phyloP scores from a whole-genome alignment of 208 protist genomes.

The Crithidia fasciculata region DNA sequence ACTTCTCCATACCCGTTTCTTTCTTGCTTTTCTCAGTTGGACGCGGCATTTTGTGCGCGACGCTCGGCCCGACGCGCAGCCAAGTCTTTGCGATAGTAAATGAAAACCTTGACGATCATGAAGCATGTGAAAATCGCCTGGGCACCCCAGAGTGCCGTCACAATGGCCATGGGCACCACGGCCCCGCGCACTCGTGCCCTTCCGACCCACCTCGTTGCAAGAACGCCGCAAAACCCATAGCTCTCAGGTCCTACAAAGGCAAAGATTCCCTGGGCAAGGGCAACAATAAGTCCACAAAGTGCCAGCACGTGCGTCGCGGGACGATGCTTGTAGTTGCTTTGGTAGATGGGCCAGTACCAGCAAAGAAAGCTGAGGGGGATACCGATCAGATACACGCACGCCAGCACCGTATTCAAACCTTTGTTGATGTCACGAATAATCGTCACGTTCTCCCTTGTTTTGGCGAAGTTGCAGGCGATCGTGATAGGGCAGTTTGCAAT shows the following conservation, averaged over 20 bases:
- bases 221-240: conserved; percentile 61
- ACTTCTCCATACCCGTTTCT: too few relatives aligned
- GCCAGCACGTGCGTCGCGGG: conserved; percentile 57
- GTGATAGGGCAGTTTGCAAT: conserved; percentile 55
- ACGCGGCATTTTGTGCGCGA: conserved; percentile 20
- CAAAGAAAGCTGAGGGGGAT: conserved; percentile 70
- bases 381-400: conserved; percentile 62
- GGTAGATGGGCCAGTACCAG: conserved; percentile 77
- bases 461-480: conserved; percentile 48
- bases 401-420: conserved; percentile 44
- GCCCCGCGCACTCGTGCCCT: conserved; percentile 36
- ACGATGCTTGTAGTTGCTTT: conserved; percentile 49
- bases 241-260: conserved; percentile 48
- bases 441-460: background rate
- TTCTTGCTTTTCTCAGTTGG: background rate
- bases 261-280: conserved; percentile 58
- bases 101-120: conserved; percentile 56
- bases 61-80: conserved; percentile 45
- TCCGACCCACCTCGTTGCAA: conserved; percentile 39
- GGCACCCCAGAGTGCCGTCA: conserved; percentile 55
- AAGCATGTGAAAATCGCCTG: conserved; percentile 54
- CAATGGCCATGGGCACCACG: conserved; percentile 50
- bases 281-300: conserved; percentile 62
- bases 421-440: conserved; percentile 37
- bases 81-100: conserved; percentile 73